Percentiles rank a stretch among this genome's conserved stretches.
Evolutionary conservation across 2,329 filamentous ascomycete genomes (phyloP).

Genomic region (Aspergillus quadricinctus): DNA sequence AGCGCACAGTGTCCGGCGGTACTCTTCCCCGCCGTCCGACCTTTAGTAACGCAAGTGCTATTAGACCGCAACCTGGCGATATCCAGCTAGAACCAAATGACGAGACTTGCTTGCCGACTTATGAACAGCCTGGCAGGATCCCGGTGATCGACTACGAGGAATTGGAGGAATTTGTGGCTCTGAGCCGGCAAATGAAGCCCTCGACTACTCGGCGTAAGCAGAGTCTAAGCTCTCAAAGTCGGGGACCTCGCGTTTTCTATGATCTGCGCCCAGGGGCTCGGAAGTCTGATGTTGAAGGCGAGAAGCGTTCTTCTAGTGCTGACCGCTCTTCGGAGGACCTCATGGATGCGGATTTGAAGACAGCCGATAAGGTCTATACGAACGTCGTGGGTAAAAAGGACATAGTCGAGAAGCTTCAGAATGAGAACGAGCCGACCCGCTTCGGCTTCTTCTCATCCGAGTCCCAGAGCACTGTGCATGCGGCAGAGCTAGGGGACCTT

Average conservation of each 20-base stretch:
- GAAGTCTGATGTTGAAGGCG: slow-evolving; percentile 31
- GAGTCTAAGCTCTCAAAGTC: slow-evolving; percentile 49
- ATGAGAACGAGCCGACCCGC: slow-evolving; percentile 63
- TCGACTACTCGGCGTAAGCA: slow-evolving; percentile 32
- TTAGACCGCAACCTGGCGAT: slow-evolving; percentile 44
- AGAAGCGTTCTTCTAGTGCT: slow-evolving; percentile 29
- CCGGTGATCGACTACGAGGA: slow-evolving; percentile 88
- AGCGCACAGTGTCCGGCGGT: slow-evolving; percentile 66
- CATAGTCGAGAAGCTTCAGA: slow-evolving; percentile 30
- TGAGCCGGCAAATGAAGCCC: slow-evolving; percentile 50
- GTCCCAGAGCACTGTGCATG: slow-evolving; percentile 88
- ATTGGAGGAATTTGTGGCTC: slow-evolving; percentile 81
- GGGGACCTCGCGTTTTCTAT: slow-evolving; percentile 54
- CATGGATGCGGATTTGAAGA: slow-evolving; percentile 21
- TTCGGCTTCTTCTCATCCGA: slow-evolving; percentile 98
- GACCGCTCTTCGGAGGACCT: slow-evolving; percentile 26
- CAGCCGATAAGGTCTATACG: slow-evolving; percentile 31
- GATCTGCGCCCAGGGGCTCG: slow-evolving; percentile 51
- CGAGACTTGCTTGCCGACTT: slow-evolving; percentile 86
- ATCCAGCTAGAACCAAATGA: slow-evolving; percentile 31
- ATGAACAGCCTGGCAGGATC: slow-evolving; percentile 70
- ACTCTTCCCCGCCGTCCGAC: slow-evolving; percentile 61
- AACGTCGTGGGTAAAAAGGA: slow-evolving; percentile 31
- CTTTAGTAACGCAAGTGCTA: slow-evolving; percentile 55
- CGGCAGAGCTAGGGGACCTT: slow-evolving; percentile 80